These are phyloP conservation scores for Casuarina cunninghamiana DNA, from an alignment of 306 rosid genomes.

Conservation along the genomic window DNA sequence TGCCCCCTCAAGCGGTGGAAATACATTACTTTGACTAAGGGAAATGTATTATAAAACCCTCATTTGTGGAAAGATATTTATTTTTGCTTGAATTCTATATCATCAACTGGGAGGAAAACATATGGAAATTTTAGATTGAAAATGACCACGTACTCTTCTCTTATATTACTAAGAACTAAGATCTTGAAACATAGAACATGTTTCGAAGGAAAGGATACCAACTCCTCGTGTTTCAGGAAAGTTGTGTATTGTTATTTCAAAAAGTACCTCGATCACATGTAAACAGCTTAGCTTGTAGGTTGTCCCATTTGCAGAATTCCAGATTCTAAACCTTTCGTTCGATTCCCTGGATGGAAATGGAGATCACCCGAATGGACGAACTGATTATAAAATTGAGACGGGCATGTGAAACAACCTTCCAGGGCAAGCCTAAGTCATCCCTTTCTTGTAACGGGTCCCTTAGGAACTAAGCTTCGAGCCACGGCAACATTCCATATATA, in stretches of 20 bases:
- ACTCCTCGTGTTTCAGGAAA: background rate
- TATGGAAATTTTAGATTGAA: too few relatives aligned
- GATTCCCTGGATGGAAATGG: background rate
- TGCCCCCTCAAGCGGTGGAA: too few relatives aligned
- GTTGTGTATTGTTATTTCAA: background rate
- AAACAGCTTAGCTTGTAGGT: background rate
- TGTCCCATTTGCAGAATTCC: background rate
- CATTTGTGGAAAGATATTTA: too few relatives aligned
- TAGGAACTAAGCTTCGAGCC: slow-evolving; percentile 49
- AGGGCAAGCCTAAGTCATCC: slow-evolving; percentile 54
- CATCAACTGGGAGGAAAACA: too few relatives aligned
- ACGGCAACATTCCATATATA: slow-evolving; percentile 4
- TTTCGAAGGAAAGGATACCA: background rate
- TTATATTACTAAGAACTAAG: too few relatives aligned
- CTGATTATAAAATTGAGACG: background rate
- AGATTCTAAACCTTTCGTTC: background rate
- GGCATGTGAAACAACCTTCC: slow-evolving; percentile 49
- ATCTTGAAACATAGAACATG: background rate
- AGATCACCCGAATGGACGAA: background rate
- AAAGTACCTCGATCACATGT: background rate
- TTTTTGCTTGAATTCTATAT: too few relatives aligned
- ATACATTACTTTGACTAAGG: too few relatives aligned
- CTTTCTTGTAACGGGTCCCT: slow-evolving; percentile 41
- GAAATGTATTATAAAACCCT: too few relatives aligned
- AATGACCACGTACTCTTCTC: too few relatives aligned